Base-by-base conservation (phyloP, 768 basidiomycete species). In the Mycena crocata region DNA sequence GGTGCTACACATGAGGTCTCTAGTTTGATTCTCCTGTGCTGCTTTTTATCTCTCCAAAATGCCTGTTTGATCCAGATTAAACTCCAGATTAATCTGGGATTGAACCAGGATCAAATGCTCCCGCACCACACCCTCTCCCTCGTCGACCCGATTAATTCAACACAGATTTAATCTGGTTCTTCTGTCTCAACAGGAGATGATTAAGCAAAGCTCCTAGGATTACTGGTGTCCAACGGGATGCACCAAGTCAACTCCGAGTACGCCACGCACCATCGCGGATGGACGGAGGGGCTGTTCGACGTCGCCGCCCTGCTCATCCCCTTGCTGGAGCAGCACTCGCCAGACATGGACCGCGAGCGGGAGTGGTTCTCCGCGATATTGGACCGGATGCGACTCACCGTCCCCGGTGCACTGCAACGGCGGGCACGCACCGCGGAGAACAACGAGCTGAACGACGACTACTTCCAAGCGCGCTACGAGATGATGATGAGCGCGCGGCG, bases 391-490 rank as follows among this genome's bases (percentile, higher is more conserved):
- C 24, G 21, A 6, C 28, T 28, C 48, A 49, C 48, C 48, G 48
- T 49, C 2, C 28, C 48, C 8, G 48, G 28, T 26, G 48, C 26
- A 13, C 48, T 28, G 26, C 8, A 24, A 12, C 21, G 15, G 12
- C 48, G 9, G 15, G 7, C 19, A 13, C 3, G 12, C 45, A 49
- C 2, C 10, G 10, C 48, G 12, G 10, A 30, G 5, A 1, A 42
- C 17, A 6, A 6, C 5, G 40, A 24, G 1, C 19, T 21, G 4
- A 45, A 45, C 31, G 56, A 45, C 31, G 42, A 57, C 21, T 46
- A 57, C 30, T 57, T 57, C 21, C 44, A 57, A n/a, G 56, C 44
- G 42, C 56, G 56, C 21, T 57, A 45, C 28, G 56, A 57, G 42
- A 57, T 57, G 40, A 46, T 34, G 42, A 32, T 57, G 17, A 23